Base-by-base conservation (phyloP, 495 filamentous ascomycete genomes). In the Xeromyces bisporus region DNA sequence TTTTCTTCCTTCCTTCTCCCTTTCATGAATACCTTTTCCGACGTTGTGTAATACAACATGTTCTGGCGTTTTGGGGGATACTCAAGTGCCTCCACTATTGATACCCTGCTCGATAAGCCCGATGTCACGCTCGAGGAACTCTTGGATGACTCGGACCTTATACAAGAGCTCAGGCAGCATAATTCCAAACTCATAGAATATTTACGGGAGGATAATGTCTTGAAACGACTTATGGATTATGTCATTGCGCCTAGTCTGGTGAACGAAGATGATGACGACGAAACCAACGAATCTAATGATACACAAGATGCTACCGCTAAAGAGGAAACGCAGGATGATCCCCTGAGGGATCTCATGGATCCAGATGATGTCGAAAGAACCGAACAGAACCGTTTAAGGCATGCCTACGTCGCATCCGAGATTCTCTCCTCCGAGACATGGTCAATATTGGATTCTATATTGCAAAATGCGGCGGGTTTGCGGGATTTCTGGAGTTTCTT, bases 31-130 rank as follows among this genome's bases (percentile, higher is more conserved):
- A 38, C 43, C 47, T 47, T 44, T 35, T 43, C 42, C 38, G 41
- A 21, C 41, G 40, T 52, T 48, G 51, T 51, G 53, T 58, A 64
- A 46, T 53, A 50, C 77, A 83, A 55, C 59, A 94, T 94, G 86
- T 94, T 94, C 56, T 94, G 86, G 86, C 75, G 85, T 55, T 94
- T 94, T 62, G 86, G 91, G 63, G 85, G 85, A 52, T 96, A 96
- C 69, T 81, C 87, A 56, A 92, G 80, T 65, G 76, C 92, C 60
- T 93, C 87, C 45, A 79, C 84, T 42, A 78, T 97, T 54, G 91
- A 96, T 57, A 84, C 73, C 43, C 78, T 96, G 42, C 84, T 99
- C 44, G 89, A 96, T 40, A 92, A 92, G 57, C 74, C 80, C 39
- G 78, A 93, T 56, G 80, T 93, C 47, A 80, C 78, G 26, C 77